Evolutionary conservation across 176 grass and related monocot genomes (phyloP).

Genomic region (Rhynchospora tenuis): DNA sequence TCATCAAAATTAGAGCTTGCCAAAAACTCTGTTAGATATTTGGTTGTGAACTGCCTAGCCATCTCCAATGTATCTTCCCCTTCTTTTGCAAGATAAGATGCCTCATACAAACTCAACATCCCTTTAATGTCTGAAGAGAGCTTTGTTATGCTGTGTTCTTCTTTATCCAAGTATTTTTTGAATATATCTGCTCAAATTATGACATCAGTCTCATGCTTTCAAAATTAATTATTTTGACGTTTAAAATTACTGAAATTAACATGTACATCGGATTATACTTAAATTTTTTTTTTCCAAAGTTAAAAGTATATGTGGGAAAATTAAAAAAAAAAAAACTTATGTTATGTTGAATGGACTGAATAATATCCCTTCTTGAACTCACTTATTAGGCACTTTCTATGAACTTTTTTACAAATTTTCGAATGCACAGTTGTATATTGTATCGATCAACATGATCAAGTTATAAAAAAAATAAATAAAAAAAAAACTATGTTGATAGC

Average conservation of each 20-base stretch:
- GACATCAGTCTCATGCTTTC: not conserved
- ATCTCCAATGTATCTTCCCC: slow-evolving; percentile 17
- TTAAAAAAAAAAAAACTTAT: no score
- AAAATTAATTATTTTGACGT: not conserved
- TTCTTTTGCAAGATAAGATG: slow-evolving; percentile 22
- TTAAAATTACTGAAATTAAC: not conserved
- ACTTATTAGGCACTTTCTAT: no score
- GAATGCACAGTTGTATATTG: no score
- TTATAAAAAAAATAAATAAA: no score
- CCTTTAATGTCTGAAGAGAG: not conserved
- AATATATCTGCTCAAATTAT: not conserved
- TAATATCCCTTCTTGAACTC: no score
- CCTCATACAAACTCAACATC: slow-evolving; percentile 27
- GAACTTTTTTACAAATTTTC: no score
- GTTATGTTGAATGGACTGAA: no score
- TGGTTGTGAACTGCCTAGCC: slow-evolving; percentile 24
- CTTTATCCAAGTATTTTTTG: not conserved
- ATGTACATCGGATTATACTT: no score
- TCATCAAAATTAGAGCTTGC: not conserved
- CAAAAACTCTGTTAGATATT: slow-evolving; percentile 21
- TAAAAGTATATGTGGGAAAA: no score
- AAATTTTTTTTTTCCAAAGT: no score
- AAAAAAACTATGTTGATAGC: no score
- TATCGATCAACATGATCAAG: no score
- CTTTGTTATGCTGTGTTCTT: not conserved